phyloP scores from a whole-genome alignment of 257 asterid species.

The Forsythia viridissima region DNA sequence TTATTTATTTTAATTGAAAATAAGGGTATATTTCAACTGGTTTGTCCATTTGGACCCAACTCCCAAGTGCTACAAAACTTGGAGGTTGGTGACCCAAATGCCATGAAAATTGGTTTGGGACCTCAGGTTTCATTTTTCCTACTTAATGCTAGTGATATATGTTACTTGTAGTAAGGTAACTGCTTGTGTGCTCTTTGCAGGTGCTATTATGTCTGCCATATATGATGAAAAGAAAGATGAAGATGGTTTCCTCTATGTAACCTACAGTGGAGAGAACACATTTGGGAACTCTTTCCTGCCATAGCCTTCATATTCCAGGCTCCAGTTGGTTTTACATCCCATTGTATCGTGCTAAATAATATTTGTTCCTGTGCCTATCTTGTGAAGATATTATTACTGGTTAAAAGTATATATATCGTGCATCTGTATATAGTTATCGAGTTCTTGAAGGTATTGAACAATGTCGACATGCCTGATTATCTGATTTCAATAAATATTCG shows the following conservation, averaged over 20 bases:
- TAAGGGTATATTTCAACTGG: too few relatives aligned
- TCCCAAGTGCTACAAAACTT: too few relatives aligned
- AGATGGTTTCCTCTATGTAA: conserved; percentile 72
- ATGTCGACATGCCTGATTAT: background rate
- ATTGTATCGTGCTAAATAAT: background rate
- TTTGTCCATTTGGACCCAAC: too few relatives aligned
- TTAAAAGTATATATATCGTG: background rate
- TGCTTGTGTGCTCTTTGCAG: conserved; percentile 28
- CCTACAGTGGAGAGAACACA: conserved; percentile 80
- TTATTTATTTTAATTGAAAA: too few relatives aligned
- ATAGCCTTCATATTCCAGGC: background rate
- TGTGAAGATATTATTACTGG: background rate
- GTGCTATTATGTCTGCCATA: conserved; percentile 64
- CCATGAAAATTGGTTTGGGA: too few relatives aligned
- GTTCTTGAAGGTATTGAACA: background rate
- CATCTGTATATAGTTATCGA: background rate
- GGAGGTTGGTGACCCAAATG: background rate
- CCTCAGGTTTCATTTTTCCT: background rate
- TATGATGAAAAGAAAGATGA: conserved; percentile 70
- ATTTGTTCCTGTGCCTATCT: background rate
- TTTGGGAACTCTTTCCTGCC: conserved; percentile 39
- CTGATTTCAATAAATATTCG: background rate
- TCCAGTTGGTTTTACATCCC: background rate
- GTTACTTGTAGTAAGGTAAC: background rate
- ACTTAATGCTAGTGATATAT: background rate